phyloP scores from a whole-genome alignment of 2,329 filamentous ascomycete genomes.

The Epichloe festucae region DNA sequence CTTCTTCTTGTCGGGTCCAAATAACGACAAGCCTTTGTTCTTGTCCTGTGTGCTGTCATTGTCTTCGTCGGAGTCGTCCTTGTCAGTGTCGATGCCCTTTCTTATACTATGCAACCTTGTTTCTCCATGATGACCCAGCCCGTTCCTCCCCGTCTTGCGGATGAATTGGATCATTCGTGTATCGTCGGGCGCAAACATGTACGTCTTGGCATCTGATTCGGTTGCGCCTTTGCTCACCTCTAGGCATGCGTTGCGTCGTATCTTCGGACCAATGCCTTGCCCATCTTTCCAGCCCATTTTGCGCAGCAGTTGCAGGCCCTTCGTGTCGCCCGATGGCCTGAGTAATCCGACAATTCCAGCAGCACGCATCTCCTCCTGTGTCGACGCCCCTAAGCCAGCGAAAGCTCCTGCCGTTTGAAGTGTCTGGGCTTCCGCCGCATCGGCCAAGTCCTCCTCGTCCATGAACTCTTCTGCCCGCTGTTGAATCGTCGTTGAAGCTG shows the following conservation, averaged over 20 bases:
- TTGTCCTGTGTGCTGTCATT: slow-evolving; percentile 4
- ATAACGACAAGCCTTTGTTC: slow-evolving; percentile 7
- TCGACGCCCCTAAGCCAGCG: slow-evolving; percentile 59
- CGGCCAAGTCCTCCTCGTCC: slow-evolving; percentile 91
- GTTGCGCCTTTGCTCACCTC: slow-evolving; percentile 28
- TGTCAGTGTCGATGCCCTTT: slow-evolving; percentile 24
- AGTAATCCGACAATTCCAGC: slow-evolving; percentile 59
- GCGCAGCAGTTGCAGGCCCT: slow-evolving; percentile 73
- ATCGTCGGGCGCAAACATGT: slow-evolving; percentile 80
- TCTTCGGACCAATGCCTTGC: slow-evolving; percentile 81
- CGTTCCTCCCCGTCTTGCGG: slow-evolving; percentile 55
- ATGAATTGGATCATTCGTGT: slow-evolving; percentile 52
- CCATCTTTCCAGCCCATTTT: slow-evolving; percentile 95
- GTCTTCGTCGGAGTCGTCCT: slow-evolving; percentile 32
- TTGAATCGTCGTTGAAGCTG: slow-evolving; percentile 32
- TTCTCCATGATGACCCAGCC: slow-evolving; percentile 54
- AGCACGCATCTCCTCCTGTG: slow-evolving; percentile 36
- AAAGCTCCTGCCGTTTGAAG: slow-evolving; percentile 64
- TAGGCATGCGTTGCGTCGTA: slow-evolving; percentile 60
- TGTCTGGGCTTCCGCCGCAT: slow-evolving; percentile 64
- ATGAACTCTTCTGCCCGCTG: slow-evolving; percentile 81
- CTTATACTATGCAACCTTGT: slow-evolving; percentile 31
- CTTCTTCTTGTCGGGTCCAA: slow-evolving; percentile 34
- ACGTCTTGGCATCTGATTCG: slow-evolving; percentile 33
- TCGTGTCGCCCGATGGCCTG: slow-evolving; percentile 61